Base-by-base conservation (phyloP, 2,329 filamentous ascomycete genomes). In the Sphaerulina vaccinii region DNA sequence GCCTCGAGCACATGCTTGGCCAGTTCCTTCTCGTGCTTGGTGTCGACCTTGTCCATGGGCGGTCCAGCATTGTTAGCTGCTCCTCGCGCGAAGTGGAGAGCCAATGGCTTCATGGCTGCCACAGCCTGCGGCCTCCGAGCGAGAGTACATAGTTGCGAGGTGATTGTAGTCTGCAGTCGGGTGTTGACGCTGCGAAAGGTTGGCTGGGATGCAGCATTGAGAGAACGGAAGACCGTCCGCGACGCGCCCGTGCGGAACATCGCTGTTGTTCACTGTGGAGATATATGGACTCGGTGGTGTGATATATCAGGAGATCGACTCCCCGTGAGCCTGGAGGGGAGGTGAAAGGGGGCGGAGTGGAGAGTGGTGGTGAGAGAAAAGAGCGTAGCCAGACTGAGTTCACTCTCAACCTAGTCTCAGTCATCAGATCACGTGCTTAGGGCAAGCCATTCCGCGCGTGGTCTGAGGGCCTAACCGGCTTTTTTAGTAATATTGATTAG, bases 1-100 rank as follows among this genome's bases (percentile, higher is more conserved):
- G 80, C 64, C 51, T 80, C 65, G n/a, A 90, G 71, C 63, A 79
- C 79, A 65, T 81, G 66, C 41, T 83, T 61, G 10, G 70, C 76
- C 7, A 82, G 61, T 57, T 77, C 73, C 40, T 76, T 75, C 66
- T 88, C 85, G 23, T 72, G 71, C 58, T 85, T 74, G 36, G 67
- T 71, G 59, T 87, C 78, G 48, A 81, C 79, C 51, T 71, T 71
- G 55, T 76, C 73, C 32, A 70, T 66, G 24, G 71, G 48, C 51
- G 63, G 43, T 42, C 53, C 37, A 49, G 52, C 44, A 37, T 53
- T 41, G 36, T 46, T 53, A 22, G 51, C 46, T 19, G 49, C 55
- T 13, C 51, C 55, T 53, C 56, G 62, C 49, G 53, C 56, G 10
- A 56, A 56, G 49, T 59, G 59, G 18, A 65, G 52, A 29, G 62